phyloP scores from a whole-genome alignment of 768 basidiomycete species.

The Amanita fuliginea region DNA sequence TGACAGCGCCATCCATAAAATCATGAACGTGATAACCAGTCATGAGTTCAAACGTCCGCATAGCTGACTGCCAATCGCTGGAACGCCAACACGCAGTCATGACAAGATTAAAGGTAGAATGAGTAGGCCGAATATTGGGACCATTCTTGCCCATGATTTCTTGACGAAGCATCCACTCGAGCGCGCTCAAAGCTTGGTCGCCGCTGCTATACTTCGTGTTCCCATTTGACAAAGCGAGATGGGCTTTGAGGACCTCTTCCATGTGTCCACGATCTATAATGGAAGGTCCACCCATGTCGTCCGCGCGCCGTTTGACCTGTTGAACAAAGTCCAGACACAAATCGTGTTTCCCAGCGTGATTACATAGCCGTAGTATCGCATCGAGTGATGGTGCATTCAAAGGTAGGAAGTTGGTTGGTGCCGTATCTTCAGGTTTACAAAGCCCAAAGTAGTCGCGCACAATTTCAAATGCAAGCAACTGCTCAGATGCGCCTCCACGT shows the following conservation, averaged over 20 bases:
- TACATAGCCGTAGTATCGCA: slow-evolving; percentile 46
- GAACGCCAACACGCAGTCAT: slow-evolving; percentile 54
- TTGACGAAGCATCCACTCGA: slow-evolving; percentile 63
- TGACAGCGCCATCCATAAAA: slow-evolving; percentile 37
- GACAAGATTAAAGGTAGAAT: slow-evolving; percentile 48
- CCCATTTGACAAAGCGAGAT: slow-evolving; percentile 19
- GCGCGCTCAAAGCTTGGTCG: slow-evolving; percentile 38
- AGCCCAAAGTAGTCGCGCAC: slow-evolving; percentile 55
- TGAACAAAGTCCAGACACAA: slow-evolving; percentile 47
- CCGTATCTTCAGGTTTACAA: slow-evolving; percentile 29
- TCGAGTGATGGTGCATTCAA: slow-evolving; percentile 39
- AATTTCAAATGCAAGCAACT: slow-evolving; percentile 57
- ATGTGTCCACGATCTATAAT: slow-evolving; percentile 45
- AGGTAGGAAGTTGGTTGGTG: slow-evolving; percentile 24
- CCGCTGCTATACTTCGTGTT: slow-evolving; percentile 28
- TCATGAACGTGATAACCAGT: slow-evolving; percentile 51
- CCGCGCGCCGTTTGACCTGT: slow-evolving; percentile 41
- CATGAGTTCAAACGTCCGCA: slow-evolving; percentile 57
- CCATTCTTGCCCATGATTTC: slow-evolving; percentile 35
- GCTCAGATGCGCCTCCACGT: slow-evolving; percentile 45
- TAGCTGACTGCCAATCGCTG: slow-evolving; percentile 50
- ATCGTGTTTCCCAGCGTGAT: slow-evolving; percentile 31
- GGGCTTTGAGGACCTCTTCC: slow-evolving; percentile 50
- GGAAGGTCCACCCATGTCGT: slow-evolving; percentile 21
- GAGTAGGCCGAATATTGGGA: slow-evolving; percentile 33